A percentile compares a stretch with the other conserved stretches of the same genome.
Evolutionary conservation across 2,329 filamentous ascomycete species (phyloP).

Genomic region (Fusarium nanum): DNA sequence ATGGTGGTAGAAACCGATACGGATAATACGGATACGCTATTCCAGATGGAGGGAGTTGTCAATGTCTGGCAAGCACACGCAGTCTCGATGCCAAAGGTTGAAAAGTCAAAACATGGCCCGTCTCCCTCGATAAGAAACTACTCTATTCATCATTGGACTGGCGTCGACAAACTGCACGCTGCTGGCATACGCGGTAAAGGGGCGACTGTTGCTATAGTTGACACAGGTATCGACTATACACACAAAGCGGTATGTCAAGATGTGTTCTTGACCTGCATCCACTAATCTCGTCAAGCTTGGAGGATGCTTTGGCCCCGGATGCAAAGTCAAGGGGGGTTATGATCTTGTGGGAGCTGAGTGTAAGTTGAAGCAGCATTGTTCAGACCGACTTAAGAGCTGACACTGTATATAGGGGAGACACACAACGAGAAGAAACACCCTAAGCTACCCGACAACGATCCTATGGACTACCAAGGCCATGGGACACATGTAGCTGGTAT

Average conservation of each 20-base stretch:
- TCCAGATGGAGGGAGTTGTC: slow-evolving; percentile 49
- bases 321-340: slow-evolving; percentile 54
- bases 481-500: slow-evolving; percentile 61
- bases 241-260: slow-evolving; percentile 50
- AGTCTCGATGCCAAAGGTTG: slow-evolving; percentile 40
- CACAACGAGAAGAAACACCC: slow-evolving; percentile 47
- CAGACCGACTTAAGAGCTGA: slow-evolving; percentile 13
- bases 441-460: slow-evolving; percentile 51
- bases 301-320: slow-evolving; percentile 54
- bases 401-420: slow-evolving; percentile 44
- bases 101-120: slow-evolving; percentile 23
- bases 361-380: slow-evolving; percentile 25
- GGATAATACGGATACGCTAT: slow-evolving; percentile 51
- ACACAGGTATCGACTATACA: slow-evolving; percentile 56
- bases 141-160: slow-evolving; percentile 54
- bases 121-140: slow-evolving; percentile 45
- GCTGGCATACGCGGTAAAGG: slow-evolving; percentile 54
- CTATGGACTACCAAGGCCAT: slow-evolving; percentile 52
- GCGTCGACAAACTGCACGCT: slow-evolving; percentile 54
- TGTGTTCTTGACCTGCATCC: not conserved
- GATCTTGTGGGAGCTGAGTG: slow-evolving; percentile 53
- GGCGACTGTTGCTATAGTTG: slow-evolving; percentile 54
- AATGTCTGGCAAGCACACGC: slow-evolving; percentile 54
- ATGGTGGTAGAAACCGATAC: slow-evolving; percentile 49
- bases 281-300: slow-evolving; percentile 48